Evolutionary conservation across 1,284 basidiomycete genomes (phyloP).

Genomic region (Melampsora abietis-canadensis): DNA sequence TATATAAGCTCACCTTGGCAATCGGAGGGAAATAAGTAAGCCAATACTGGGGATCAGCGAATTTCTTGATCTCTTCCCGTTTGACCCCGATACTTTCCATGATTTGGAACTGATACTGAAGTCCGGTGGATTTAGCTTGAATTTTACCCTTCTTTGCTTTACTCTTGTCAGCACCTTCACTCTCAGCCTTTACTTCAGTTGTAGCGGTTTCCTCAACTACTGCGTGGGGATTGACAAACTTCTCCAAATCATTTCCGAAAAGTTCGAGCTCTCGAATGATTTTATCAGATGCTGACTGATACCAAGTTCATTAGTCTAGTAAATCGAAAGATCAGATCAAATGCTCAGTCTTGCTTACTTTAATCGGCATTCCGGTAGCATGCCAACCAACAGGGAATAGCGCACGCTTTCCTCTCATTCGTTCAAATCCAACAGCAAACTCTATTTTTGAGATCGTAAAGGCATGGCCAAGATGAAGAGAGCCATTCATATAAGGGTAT

Average conservation of each 20-base stretch:
- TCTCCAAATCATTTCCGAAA: slow-evolving; percentile 87
- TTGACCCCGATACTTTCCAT: slow-evolving; percentile 75
- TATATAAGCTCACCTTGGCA: slow-evolving; percentile 63
- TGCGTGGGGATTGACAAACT: slow-evolving; percentile 45
- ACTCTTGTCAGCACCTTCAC: slow-evolving; percentile 49
- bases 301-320: slow-evolving; percentile 45
- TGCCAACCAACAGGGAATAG: slow-evolving; percentile 96
- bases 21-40: slow-evolving; percentile 94
- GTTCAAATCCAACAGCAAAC: slow-evolving; percentile 90
- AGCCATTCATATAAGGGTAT: slow-evolving; percentile 88
- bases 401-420: slow-evolving; percentile 90
- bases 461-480: slow-evolving; percentile 92
- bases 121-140: slow-evolving; percentile 84
- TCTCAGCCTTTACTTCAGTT: slow-evolving; percentile 47
- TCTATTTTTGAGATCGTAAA: slow-evolving; percentile 99
- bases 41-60: slow-evolving; percentile 91
- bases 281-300: slow-evolving; percentile 78
- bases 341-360: slow-evolving; percentile 61
- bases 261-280: slow-evolving; percentile 94
- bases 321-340: not conserved
- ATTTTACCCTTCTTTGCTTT: slow-evolving; percentile 98
- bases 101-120: slow-evolving; percentile 98
- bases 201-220: slow-evolving; percentile 16
- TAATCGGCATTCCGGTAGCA: slow-evolving; percentile 97
- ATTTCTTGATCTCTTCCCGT: slow-evolving; percentile 85